Base-by-base conservation (phyloP, 805 yeast genomes). In the Grigorovia transvaalensis region DNA sequence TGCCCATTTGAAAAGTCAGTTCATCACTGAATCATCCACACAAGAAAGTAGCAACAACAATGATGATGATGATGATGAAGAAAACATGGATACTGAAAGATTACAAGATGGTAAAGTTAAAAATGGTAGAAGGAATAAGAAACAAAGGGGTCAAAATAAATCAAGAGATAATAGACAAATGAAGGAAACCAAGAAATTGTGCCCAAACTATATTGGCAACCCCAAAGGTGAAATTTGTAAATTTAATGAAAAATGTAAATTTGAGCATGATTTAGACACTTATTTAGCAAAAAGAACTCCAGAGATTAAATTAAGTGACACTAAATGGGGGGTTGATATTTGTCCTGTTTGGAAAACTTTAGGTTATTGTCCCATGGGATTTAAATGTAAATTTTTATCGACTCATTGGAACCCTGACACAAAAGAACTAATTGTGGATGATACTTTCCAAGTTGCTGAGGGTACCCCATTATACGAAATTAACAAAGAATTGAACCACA, bases 291-390 rank as follows among this genome's bases (percentile, higher is more conserved):
- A 77, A 23, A 91, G 93, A 66, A 84, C 81, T 1, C 74, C 69
- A 0, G 98, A 93, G 64, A 70, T 88, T 20, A 78, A 75, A 9
- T 15, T 27, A 13, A 33, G n/a, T 29, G 27, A 30, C 6, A 45
- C 19, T 30, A 45, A 45, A 9, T 30, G 30, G 17, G 47, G 42
- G n/a, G 4, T 38, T 13, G 46, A 42, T 5, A 46, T 61, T 1
- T 93, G 99, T 69, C 98, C 99, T 0, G 96, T 88, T 3, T 89
- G 71, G 63, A 72, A 72, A 38, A 84, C 85, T 1, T 72, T 88
- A 40, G 99, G 99, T 0, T 82, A 80, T 62, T 93, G 99, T 73
- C 96, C 96, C 4, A 78, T 85, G 55, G 99, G 99, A 0, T 70
- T 87, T 59, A 91, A 88, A 66, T 93, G 99, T 71, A 79, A 96